Percentiles rank a stretch among this genome's conserved stretches.
These are phyloP conservation scores for Amniculicola lignicola DNA, from an alignment of 495 filamentous ascomycete genomes.

Conservation along the genomic window DNA sequence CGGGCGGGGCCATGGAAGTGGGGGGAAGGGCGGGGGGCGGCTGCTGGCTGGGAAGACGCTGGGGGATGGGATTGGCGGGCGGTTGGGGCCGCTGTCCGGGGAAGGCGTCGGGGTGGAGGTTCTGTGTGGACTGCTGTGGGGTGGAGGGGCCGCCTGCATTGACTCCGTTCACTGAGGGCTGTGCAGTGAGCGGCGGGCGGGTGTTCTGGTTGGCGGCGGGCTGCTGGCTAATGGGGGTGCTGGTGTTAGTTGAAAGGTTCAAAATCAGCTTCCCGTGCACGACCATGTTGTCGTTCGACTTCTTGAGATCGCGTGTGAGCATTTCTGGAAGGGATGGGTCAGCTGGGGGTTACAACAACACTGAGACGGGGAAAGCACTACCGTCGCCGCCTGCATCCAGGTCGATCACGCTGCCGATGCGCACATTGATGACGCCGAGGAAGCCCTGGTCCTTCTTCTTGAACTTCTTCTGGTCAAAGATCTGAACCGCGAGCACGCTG, in stretches of 20 bases:
- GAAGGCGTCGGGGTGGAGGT: conserved; percentile 35
- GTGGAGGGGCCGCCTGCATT: conserved; percentile 29
- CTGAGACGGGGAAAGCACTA: conserved; percentile 47
- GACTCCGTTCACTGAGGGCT: conserved; percentile 38
- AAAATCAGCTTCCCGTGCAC: conserved; percentile 97
- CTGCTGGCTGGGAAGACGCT: conserved; percentile 42
- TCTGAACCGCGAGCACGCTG: conserved; percentile 94
- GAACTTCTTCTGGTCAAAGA: conserved; percentile 99
- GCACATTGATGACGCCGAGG: conserved; percentile 94
- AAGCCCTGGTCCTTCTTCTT: conserved; percentile 99
- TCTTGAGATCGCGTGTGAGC: conserved; percentile 97
- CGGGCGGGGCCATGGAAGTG: conserved; percentile 37
- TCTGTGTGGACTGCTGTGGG: conserved; percentile 37
- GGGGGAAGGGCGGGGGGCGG: conserved; percentile 34
- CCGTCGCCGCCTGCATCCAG: conserved; percentile 85
- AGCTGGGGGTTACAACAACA: background rate
- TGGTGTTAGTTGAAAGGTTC: conserved; percentile 87
- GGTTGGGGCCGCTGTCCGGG: conserved; percentile 23
- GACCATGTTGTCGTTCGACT: conserved; percentile 95
- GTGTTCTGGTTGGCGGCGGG: background rate
- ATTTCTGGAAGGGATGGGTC: conserved; percentile 58
- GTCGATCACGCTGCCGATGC: conserved; percentile 89
- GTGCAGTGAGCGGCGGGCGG: conserved; percentile 38
- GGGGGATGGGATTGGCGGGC: conserved; percentile 43
- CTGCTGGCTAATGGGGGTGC: conserved; percentile 47